These are phyloP conservation scores for Trichoderma arundinaceum DNA, from an alignment of 2,329 filamentous ascomycete species.

Conservation along the genomic window DNA sequence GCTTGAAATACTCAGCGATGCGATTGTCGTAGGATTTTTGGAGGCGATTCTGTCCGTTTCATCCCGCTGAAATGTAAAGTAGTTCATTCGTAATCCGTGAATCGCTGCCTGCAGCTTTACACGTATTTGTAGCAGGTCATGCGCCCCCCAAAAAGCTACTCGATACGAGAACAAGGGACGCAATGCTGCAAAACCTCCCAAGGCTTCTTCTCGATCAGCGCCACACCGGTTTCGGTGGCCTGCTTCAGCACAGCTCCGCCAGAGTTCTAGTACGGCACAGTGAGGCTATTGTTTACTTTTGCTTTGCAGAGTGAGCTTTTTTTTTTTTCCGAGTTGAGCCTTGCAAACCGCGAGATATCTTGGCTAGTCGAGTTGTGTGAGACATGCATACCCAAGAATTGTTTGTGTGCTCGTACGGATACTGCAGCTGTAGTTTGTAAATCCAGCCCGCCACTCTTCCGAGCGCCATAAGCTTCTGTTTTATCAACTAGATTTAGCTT, in stretches of 20 bases:
- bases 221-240: slow-evolving; percentile 14
- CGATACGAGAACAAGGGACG: too few species aligned
- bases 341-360: too few species aligned
- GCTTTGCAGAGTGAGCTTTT: not conserved
- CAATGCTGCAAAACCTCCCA: not conserved
- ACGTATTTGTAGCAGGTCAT: not conserved
- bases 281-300: not conserved
- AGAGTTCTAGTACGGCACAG: too few species aligned
- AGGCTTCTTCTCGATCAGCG: not conserved
- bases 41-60: not conserved
- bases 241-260: not conserved
- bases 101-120: not conserved
- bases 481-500: too few species aligned
- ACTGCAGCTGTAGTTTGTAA: too few species aligned
- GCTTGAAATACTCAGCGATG: too few species aligned
- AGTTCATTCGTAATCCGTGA: not conserved
- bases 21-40: not conserved
- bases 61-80: not conserved
- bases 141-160: not conserved
- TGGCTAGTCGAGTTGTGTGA: too few species aligned
- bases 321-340: too few species aligned
- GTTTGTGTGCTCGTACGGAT: too few species aligned
- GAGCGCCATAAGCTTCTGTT: too few species aligned
- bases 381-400: too few species aligned
- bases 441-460: too few species aligned